These are phyloP conservation scores for Fusarium albosuccineum DNA, from an alignment of 2,329 filamentous ascomycete species.

Conservation along the genomic window DNA sequence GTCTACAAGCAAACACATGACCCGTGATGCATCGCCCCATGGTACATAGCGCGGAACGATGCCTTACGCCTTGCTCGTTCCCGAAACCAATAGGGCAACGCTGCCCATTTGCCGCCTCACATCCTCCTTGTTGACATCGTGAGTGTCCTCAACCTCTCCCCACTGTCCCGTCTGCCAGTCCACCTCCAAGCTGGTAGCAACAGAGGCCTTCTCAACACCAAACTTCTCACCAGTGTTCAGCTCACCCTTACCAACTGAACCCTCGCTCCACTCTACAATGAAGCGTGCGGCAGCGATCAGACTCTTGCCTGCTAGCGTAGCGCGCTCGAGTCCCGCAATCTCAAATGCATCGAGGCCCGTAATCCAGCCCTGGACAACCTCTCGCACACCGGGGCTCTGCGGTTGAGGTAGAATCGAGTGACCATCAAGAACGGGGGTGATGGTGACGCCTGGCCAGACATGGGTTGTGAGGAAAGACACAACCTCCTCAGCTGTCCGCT, in stretches of 20 bases:
- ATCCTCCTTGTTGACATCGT: slow-evolving; percentile 96
- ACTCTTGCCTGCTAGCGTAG: slow-evolving; percentile 87
- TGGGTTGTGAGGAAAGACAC: slow-evolving; percentile 77
- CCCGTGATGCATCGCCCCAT: not conserved
- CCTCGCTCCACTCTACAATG: slow-evolving; percentile 88
- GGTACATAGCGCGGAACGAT: not conserved
- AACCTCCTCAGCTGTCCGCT: slow-evolving; percentile 75
- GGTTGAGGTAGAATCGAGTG: slow-evolving; percentile 80
- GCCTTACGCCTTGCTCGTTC: slow-evolving; percentile 55
- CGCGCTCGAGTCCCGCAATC: slow-evolving; percentile 87
- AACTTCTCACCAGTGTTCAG: slow-evolving; percentile 62
- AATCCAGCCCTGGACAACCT: slow-evolving; percentile 84
- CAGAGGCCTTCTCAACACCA: slow-evolving; percentile 85
- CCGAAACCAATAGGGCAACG: slow-evolving; percentile 83
- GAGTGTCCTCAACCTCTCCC: slow-evolving; percentile 98
- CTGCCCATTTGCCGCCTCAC: slow-evolving; percentile 88
- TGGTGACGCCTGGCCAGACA: slow-evolving; percentile 87
- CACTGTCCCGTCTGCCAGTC: slow-evolving; percentile 90
- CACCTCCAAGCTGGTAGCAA: slow-evolving; percentile 85
- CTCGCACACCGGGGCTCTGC: slow-evolving; percentile 80
- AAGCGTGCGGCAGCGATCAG: slow-evolving; percentile 82
- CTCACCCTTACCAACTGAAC: slow-evolving; percentile 67
- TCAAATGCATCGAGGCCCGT: slow-evolving; percentile 80
- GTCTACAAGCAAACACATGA: slow-evolving; percentile 25
- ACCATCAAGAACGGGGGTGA: slow-evolving; percentile 83